Evolutionary conservation across 2,329 filamentous ascomycete species (phyloP), one percentile per base, ranked within the genome.

Genomic region (Sclerotinia subarctica): DNA sequence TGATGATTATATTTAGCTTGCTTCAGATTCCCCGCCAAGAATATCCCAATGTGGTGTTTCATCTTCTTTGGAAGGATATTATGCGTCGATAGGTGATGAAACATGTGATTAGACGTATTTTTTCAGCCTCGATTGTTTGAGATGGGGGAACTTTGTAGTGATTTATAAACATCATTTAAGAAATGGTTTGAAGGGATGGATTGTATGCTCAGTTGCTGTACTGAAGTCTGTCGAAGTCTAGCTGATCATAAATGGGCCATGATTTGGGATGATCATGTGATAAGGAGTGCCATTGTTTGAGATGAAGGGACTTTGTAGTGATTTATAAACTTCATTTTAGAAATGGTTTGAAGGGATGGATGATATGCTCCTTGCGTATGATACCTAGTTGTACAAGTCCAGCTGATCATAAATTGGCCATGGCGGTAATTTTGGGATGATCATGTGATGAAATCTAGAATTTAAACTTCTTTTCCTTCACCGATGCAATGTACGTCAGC

Each of bases 81-180:
- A 60, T 60, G 42, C 42, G 44, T 2, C 29, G 35, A 35, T 5
- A 35, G 35, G 35, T 35, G 11, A n/a, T 60, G 42, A 60, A 60
- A 60, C 57, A 32, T 47, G 57, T 32, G 57, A 47, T 47, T 32
- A 47, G 57, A 60, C 57, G 32, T 13, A 32, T n/a, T 60, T 46
- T 47, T 35, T 17, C 6, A 15, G 21, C 35, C 42, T n/a, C 13
- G 3, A n/a, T 38, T 38, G 53, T 56, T 56, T 56, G 53, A 56
- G 29, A 24, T 38, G 7, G 21, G 32, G n/a, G 15, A 56, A 56
- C 2, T n/a, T 56, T 56, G 29, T n/a, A 24, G 35, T 38, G 32
- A 11, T 15, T n/a, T 32, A 10, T n/a, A 54, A 21, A 21, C 11
- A 35, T 54, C 29, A 54, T 21, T 54, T 10, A 3, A 13, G 52